phyloP scores from a whole-genome alignment of 371 early-diverging fungal genomes.

The Mortierella sp. region DNA sequence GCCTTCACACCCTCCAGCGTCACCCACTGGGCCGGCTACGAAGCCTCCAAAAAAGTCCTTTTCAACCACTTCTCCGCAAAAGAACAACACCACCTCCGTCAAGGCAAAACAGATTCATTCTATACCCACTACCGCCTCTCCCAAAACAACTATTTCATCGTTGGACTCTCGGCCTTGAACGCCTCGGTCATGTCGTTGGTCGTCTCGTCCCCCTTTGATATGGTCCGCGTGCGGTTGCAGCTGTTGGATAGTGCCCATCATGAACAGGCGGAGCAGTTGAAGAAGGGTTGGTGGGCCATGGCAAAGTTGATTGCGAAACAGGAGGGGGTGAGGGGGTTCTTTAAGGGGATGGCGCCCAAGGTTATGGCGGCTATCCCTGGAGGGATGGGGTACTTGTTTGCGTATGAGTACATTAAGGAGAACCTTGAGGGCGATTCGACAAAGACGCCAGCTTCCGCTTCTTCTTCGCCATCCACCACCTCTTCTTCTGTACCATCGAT shows the following conservation, averaged over 20 bases:
- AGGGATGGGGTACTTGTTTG: slow-evolving; percentile 50
- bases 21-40: slow-evolving; percentile 57
- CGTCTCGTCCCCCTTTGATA: slow-evolving; percentile 48
- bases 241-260: slow-evolving; percentile 41
- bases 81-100: slow-evolving; percentile 32
- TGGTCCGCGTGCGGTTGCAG: slow-evolving; percentile 54
- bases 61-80: slow-evolving; percentile 37
- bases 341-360: slow-evolving; percentile 54
- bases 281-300: slow-evolving; percentile 57
- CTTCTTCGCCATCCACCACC: slow-evolving; percentile 8
- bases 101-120: slow-evolving; percentile 37
- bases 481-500: slow-evolving; percentile 18
- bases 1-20: slow-evolving; percentile 48
- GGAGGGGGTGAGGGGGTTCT: slow-evolving; percentile 53
- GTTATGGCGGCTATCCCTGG: slow-evolving; percentile 48
- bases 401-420: slow-evolving; percentile 53
- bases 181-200: slow-evolving; percentile 33
- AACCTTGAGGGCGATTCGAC: slow-evolving; percentile 37
- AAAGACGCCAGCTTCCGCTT: not conserved
- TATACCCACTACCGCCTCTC: slow-evolving; percentile 43
- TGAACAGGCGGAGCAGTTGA: slow-evolving; percentile 44
- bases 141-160: slow-evolving; percentile 40
- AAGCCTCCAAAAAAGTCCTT: slow-evolving; percentile 44
- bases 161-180: slow-evolving; percentile 47
- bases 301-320: slow-evolving; percentile 48